A percentile compares a stretch with the other conserved stretches of the same genome.
Evolutionary conservation across 176 grass and related monocot species (phyloP).

Genomic region (Ananas comosus): DNA sequence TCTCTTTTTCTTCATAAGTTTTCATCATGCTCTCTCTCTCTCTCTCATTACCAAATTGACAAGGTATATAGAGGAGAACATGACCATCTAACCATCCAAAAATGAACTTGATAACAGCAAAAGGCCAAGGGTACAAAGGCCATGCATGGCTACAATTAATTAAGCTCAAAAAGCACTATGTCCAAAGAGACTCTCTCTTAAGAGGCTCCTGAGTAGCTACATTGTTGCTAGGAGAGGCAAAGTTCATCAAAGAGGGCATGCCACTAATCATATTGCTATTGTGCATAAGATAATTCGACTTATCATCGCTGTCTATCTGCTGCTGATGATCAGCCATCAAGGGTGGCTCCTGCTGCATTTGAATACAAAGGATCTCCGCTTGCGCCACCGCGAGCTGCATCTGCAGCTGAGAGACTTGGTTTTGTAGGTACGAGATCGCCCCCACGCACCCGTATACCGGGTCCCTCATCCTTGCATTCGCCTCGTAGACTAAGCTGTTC

Average conservation of each 20-base stretch:
- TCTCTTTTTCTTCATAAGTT: too few species aligned
- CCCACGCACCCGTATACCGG: slow-evolving; percentile 87
- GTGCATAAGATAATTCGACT: slow-evolving; percentile 44
- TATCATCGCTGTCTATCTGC: slow-evolving; percentile 7
- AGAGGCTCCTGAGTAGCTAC: slow-evolving; percentile 46
- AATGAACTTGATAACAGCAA: too few species aligned
- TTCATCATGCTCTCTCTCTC: too few species aligned
- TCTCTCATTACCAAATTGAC: not conserved
- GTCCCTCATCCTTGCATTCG: slow-evolving; percentile 74
- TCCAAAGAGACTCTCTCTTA: slow-evolving; percentile 80
- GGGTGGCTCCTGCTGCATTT: slow-evolving; percentile 56
- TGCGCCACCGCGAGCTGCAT: slow-evolving; percentile 90
- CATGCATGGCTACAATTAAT: too few species aligned
- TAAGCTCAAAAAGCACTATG: slow-evolving; percentile 23
- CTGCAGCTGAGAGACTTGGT: slow-evolving; percentile 92
- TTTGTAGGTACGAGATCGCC: slow-evolving; percentile 83
- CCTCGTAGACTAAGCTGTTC: slow-evolving; percentile 91
- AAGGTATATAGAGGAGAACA: not conserved
- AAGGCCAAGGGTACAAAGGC: too few species aligned
- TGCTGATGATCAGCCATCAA: slow-evolving; percentile 9
- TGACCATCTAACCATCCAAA: not conserved
- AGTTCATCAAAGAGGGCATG: slow-evolving; percentile 43
- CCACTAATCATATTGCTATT: slow-evolving; percentile 24
- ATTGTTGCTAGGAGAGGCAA: slow-evolving; percentile 28
- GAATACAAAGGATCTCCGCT: slow-evolving; percentile 85